Evolutionary conservation across 352 stramenopile species (phyloP).

Genomic region (Aphanomyces invadans): DNA sequence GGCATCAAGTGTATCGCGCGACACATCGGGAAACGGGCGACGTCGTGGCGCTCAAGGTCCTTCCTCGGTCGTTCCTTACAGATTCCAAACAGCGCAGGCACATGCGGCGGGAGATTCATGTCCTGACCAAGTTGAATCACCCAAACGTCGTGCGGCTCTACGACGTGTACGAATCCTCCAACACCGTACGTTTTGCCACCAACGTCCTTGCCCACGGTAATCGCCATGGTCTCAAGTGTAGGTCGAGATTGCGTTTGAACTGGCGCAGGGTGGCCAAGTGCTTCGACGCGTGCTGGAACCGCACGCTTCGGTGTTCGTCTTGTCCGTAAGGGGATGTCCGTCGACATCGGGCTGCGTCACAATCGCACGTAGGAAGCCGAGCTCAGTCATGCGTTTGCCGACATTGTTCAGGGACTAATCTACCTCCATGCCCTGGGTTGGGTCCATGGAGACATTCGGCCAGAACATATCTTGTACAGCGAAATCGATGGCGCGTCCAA

Average conservation of each 20-base stretch:
- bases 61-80: neutral
- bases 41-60: conserved; percentile 16
- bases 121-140: conserved; percentile 45
- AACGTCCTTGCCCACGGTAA: neutral
- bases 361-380: conserved; percentile 45
- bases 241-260: conserved; percentile 70
- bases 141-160: conserved; percentile 60
- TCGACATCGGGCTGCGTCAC: neutral
- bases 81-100: conserved; percentile 33
- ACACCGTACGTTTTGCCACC: conserved; percentile 27
- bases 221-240: conserved; percentile 3
- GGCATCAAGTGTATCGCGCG: conserved; percentile 16
- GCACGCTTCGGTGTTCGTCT: neutral
- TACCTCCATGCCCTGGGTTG: conserved; percentile 49
- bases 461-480: conserved; percentile 67
- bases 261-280: conserved; percentile 56
- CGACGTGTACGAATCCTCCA: conserved; percentile 39
- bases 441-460: conserved; percentile 59
- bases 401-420: conserved; percentile 38
- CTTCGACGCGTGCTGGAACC: conserved; percentile 34
- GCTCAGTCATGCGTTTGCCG: conserved; percentile 41
- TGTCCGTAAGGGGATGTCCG: neutral
- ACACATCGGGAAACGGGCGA: conserved; percentile 15
- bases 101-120: conserved; percentile 59
- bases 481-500: conserved; percentile 45